Conservation (phyloP, 768 basidiomycete genomes). For the Tulasnella sp. region DNA sequence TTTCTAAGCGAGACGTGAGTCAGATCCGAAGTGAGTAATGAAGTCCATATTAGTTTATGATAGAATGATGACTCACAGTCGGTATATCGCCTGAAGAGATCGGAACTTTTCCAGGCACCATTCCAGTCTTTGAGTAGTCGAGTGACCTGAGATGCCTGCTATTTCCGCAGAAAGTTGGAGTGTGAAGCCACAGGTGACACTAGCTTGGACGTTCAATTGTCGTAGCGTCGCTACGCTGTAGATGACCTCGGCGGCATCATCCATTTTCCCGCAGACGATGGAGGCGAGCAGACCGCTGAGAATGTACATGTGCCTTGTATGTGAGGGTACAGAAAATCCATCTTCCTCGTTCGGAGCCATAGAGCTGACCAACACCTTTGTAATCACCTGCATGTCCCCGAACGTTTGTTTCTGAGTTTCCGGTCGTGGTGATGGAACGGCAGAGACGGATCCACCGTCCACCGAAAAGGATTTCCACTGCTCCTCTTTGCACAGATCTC, state of each 20-base stretch:
- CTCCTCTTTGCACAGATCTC: neutral
- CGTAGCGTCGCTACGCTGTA: neutral
- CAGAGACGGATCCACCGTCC: neutral
- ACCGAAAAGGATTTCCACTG: neutral
- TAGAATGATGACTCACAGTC: neutral
- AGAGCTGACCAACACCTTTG: neutral
- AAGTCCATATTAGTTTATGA: too few species aligned
- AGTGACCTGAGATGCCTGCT: neutral
- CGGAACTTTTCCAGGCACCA: neutral
- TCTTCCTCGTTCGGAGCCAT: neutral
- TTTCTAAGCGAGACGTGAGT: too few species aligned
- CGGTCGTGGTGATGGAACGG: neutral
- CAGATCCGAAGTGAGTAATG: too few species aligned
- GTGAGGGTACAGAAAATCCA: neutral
- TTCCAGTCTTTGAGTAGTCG: neutral
- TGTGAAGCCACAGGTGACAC: neutral
- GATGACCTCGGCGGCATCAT: neutral
- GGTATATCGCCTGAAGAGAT: neutral
- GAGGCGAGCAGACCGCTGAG: neutral
- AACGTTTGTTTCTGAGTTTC: neutral
- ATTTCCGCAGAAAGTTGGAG: neutral
- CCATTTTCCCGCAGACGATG: neutral
- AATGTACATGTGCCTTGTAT: neutral
- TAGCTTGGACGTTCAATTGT: neutral
- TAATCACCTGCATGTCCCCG: neutral